phyloP scores from a whole-genome alignment of 2,329 filamentous ascomycete species.

The Epichloe sp. region DNA sequence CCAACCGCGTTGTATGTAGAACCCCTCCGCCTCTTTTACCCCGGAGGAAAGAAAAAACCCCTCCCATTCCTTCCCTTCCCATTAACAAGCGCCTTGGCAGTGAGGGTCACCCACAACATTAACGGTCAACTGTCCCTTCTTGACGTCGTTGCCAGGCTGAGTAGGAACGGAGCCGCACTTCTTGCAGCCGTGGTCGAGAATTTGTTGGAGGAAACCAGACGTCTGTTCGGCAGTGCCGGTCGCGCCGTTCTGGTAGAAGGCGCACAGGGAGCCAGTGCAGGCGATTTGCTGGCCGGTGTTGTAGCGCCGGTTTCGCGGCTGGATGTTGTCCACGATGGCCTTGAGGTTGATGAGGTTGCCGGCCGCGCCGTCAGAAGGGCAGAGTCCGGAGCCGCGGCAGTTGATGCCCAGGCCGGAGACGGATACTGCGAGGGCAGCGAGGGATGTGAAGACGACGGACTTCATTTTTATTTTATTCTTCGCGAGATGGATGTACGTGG shows the following conservation, averaged over 20 bases:
- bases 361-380: constrained; percentile 7
- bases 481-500: too few relatives aligned
- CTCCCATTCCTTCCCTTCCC: neutral
- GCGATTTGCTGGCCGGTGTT: constrained; percentile 7
- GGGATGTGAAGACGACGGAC: neutral
- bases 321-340: constrained; percentile 7
- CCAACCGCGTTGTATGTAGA: too few relatives aligned
- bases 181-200: constrained; percentile 8
- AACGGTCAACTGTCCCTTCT: constrained; percentile 9
- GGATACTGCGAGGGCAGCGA: constrained; percentile 3
- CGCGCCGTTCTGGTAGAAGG: constrained; percentile 9
- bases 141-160: constrained; percentile 9
- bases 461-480: neutral
- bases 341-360: constrained; percentile 6
- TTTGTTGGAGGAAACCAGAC: constrained; percentile 4
- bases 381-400: constrained; percentile 9
- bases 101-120: constrained; percentile 8
- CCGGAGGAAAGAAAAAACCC: too few relatives aligned
- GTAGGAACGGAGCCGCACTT: constrained; percentile 10
- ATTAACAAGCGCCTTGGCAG: constrained; percentile 8
- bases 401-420: constrained; percentile 8
- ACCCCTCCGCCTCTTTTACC: too few relatives aligned
- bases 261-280: constrained; percentile 8
- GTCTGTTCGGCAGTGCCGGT: constrained; percentile 8
- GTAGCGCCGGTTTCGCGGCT: constrained; percentile 5